Evolutionary conservation across 2,329 filamentous ascomycete genomes (phyloP), one percentile per base, ranked within the genome.

Genomic region (Aspergillus quadrilineatus): DNA sequence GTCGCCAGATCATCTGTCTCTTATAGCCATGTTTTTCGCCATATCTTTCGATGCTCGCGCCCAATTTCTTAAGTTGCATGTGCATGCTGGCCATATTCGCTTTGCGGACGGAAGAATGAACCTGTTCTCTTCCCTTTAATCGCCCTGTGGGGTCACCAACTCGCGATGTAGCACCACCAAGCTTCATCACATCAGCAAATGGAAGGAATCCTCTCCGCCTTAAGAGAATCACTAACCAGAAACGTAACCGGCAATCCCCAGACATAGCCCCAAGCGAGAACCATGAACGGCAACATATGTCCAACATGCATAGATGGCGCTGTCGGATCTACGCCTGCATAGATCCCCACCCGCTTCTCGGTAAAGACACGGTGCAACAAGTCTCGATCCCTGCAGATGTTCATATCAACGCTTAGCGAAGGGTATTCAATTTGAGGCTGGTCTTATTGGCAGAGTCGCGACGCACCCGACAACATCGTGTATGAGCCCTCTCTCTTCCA

Each of bases 1-100:
- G 83, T 60, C 79, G 84, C 78, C 89, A 90, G 4, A 84, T 80
- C 79, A 82, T 87, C 44, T 87, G 77, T 57, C 79, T 79, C 28
- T 82, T 59, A 68, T 86, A 89, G 4, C 88, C 87, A 67, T 88
- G 85, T 62, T 84, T 87, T 53, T 75, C 73, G 4, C 84, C 89
- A 61, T 90, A 82, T 0, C 66, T 65, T 46, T 90, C 85, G 32
- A 92, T 89, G 63, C 92, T 91, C 17, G 69, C 63, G 85, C 92
- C 96, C 44, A 97, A 73, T 64, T 80, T 85, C 66, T 79, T 80
- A 52, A 80, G 60, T 59, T 80, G 78, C 64, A 77, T 74, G 51
- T 80, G 78, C 75, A 80, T 80, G 55, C 69, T 73, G 6, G 72
- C 71, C 65, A 79, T 77, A 51, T 80, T 80, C 4, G 74, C 72